Base-by-base conservation (phyloP, 257 asterid species). In the Scutellaria barbata region DNA sequence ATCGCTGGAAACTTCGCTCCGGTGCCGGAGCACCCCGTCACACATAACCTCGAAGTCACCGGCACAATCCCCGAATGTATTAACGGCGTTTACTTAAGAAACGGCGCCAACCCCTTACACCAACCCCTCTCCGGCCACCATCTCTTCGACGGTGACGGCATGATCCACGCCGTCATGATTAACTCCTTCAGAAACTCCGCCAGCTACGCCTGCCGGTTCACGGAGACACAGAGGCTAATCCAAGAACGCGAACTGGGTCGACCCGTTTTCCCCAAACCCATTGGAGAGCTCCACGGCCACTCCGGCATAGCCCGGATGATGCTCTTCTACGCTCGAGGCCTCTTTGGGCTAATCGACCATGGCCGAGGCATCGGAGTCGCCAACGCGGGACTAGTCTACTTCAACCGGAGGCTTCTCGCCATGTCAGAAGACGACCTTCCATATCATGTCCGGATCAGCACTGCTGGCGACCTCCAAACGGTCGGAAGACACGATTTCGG, bases 381-480 rank as follows among this genome's bases (percentile, higher is more conserved):
- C 1, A 83, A 83, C 73, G 87, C 85, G 13, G 87, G 87, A 9
- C 41, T 83, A 3, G 73, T 80, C 4, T 83, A 75, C 63, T 80
- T 77, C 59, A 75, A 83, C 12, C 11, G 55, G 0, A 73, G 75
- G 14, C 47, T 83, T 3, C 43, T 83, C 7, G 87, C 87, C 58
- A 83, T 83, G 87, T 83, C 87, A 0, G 87, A 83, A 68, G 87
- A 83, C 16, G 87, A 83, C 55, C 76, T 80, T 30, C 87, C 87
- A 0, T 80, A 80, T 35, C 87, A 83, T 9, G 78, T 83, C 6
- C 63, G 78, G 7, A 4, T 83, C 13, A 72, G 22, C 1, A 46
- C 75, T 12, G 42, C 77, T 0, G 87, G 85, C 53, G 87, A 83
- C 47, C 68, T 83, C 2, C 63, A 80, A 22, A 83, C 87, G 2